Conservation (phyloP, 139 green algal genomes). For the Coccomyxa sp. region DNA sequence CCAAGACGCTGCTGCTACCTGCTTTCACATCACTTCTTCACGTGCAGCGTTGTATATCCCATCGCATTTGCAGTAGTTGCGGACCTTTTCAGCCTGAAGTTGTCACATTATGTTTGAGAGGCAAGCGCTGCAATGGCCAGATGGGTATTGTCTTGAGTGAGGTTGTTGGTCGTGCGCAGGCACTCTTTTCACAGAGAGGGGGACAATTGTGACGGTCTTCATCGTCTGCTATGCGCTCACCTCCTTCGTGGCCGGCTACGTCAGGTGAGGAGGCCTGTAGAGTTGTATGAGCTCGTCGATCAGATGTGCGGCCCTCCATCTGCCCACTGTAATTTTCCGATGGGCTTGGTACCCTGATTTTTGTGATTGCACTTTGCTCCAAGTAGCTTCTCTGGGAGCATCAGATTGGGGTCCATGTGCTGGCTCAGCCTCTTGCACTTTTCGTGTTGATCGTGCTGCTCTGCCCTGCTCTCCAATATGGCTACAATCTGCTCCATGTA, state of each 20-base stretch:
- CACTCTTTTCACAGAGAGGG: slow-evolving; percentile 68
- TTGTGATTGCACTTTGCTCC: no score
- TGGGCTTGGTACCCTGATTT: not conserved
- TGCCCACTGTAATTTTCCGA: no score
- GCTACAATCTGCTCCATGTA: no score
- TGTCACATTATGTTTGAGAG: no score
- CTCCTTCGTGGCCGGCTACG: slow-evolving; percentile 68
- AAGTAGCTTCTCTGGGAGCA: no score
- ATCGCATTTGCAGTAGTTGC: not conserved
- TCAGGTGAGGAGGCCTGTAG: not conserved
- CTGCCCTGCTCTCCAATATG: no score
- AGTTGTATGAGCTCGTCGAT: not conserved
- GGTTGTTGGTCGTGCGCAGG: not conserved
- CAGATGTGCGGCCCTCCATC: not conserved
- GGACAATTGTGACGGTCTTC: slow-evolving; percentile 89
- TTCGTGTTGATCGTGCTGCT: no score
- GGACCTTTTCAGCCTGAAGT: not conserved
- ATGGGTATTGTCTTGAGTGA: not conserved
- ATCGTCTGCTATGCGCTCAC: slow-evolving; percentile 94
- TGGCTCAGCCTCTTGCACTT: no score
- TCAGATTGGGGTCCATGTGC: no score
- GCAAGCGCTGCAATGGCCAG: no score
- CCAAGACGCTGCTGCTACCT: no score
- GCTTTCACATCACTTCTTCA: not conserved
- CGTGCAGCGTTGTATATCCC: not conserved